Evolutionary conservation across 176 grass and related monocot species (phyloP), one percentile per base, ranked within the genome.

Genomic region (Musa itinerans): DNA sequence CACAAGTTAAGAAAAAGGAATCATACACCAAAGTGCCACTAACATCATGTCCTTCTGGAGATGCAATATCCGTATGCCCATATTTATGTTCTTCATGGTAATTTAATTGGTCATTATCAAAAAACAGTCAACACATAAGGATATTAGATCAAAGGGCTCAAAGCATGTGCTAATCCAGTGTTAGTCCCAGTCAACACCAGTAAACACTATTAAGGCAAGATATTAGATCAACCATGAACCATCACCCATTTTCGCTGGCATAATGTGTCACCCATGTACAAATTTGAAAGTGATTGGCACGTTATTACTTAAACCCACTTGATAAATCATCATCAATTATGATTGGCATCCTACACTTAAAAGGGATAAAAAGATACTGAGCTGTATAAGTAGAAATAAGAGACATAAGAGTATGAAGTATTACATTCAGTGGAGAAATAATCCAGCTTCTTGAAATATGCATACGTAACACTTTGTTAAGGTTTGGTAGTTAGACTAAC

Each of bases 341-440:
- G 48, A 69, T 69, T 13, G 48, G 15, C 14, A 69, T 1, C 8
- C 27, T 1, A 56, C 11, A 56, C 55, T 17, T 57, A 49, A 74
- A 56, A 26, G 16, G 10, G 26, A 61, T 10, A 68, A 26, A 50
- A 76, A 29, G 12, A 62, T 11, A 14, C 13, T 20, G 10, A 58
- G 43, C 10, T 24, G 71, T 73, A 55, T 0, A 54, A 20, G 19
- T 1, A 22, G 2, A 61, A 29, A 34, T 54, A 52, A 73, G 34
- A 25, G 3, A 65, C 6, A 76, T 15, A 43, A 67, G 72, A 86
- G 67, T 9, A 8, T 73, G 53, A 51, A 70, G 81, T 73, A 63
- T 82, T 99, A 94, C 95, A 94, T 94, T 89, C 90, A 43, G 95
- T 99, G 61, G 95, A 98, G 69, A 98, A 98, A 81, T 99, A 99